Conservation (phyloP, 2,329 filamentous ascomycete genomes). For the Capronia epimyces region DNA sequence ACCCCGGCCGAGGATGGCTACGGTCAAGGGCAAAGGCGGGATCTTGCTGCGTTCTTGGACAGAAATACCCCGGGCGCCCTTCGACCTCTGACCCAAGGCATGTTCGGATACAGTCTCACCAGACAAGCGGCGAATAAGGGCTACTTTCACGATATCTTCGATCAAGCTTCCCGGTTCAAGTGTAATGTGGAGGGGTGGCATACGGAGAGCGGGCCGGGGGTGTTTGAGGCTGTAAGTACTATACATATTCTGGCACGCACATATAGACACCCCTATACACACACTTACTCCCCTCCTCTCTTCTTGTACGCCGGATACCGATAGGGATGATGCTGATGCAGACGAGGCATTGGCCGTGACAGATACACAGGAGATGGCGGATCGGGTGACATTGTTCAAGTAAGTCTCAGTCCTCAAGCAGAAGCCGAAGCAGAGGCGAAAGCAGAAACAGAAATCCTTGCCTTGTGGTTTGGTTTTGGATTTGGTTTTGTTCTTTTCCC, state of each 20-base stretch:
- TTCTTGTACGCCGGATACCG: too few relatives aligned
- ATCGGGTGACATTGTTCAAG: slow-evolving; percentile 8
- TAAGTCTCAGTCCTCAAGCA: neutral
- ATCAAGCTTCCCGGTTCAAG: slow-evolving; percentile 1
- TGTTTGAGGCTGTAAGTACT: slow-evolving; percentile 6
- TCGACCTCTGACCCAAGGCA: slow-evolving; percentile 4
- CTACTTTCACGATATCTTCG: slow-evolving; percentile 8
- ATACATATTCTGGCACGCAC: neutral
- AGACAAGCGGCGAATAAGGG: neutral
- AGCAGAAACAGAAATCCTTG: too few relatives aligned
- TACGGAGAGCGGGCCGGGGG: slow-evolving; percentile 5
- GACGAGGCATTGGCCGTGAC: slow-evolving; percentile 2
- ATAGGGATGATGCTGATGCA: too few relatives aligned
- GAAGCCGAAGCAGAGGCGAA: too few relatives aligned
- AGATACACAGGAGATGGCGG: slow-evolving; percentile 5
- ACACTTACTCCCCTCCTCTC: too few relatives aligned
- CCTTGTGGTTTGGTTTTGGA: too few relatives aligned
- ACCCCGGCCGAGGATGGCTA: slow-evolving; percentile 32
- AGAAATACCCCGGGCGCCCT: slow-evolving; percentile 4
- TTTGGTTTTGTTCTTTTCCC: too few relatives aligned
- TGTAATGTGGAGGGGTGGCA: slow-evolving; percentile 7
- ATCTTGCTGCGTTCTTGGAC: neutral
- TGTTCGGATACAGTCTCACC: slow-evolving; percentile 6
- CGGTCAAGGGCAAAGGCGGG: neutral
- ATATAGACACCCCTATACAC: too few relatives aligned